Percentiles rank a stretch among this genome's conserved stretches.
phyloP scores from a whole-genome alignment of 2,329 filamentous ascomycete species.

The Elsinoe australis region DNA sequence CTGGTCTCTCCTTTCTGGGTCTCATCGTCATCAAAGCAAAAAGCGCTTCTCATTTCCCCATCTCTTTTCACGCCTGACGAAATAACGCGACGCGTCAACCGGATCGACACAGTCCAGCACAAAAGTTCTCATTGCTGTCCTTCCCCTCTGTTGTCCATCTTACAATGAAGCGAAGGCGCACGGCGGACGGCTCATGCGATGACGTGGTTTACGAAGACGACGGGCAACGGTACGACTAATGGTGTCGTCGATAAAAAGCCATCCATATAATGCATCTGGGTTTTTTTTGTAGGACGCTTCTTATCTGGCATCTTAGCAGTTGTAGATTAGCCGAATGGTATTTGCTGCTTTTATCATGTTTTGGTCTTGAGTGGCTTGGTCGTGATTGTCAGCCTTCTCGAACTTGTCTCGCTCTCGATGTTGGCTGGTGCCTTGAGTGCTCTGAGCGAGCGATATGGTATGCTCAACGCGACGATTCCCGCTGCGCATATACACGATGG shows the following conservation, averaged over 20 bases:
- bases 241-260: neutral
- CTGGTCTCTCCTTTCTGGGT: neutral
- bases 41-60: neutral
- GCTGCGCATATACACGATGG: no score
- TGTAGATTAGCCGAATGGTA: conserved; percentile 14
- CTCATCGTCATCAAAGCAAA: neutral
- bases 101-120: neutral
- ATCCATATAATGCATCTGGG: conserved; percentile 6
- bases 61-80: neutral
- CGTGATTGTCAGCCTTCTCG: neutral
- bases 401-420: neutral
- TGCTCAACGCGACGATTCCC: no score
- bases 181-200: neutral
- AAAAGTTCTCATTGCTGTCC: conserved; percentile 1
- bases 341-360: neutral
- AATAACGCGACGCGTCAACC: neutral
- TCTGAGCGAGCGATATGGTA: no score
- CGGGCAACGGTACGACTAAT: neutral
- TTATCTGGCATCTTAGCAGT: conserved; percentile 12
- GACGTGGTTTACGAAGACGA: neutral
- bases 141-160: conserved; percentile 9
- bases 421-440: neutral
- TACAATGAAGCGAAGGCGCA: no score
- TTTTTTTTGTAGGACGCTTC: neutral
- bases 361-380: neutral